Evolutionary conservation across 106 monocot species (phyloP).

Genomic region (Platanthera guangdongensis): DNA sequence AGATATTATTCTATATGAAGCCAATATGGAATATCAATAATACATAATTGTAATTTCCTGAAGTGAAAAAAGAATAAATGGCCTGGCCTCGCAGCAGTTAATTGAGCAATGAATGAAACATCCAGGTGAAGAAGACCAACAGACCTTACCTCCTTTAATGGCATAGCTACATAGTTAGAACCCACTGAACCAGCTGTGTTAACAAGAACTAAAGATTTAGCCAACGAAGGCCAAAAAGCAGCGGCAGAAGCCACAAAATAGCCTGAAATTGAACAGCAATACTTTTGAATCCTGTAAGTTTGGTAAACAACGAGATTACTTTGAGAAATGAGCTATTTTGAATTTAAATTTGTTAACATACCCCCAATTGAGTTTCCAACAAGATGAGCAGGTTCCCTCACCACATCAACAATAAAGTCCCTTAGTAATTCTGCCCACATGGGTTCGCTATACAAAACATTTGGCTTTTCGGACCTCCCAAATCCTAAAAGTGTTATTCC

Average conservation of each 20-base stretch:
- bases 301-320: background rate
- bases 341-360: slow-evolving; percentile 13
- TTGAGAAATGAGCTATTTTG: background rate
- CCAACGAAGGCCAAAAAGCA: slow-evolving; percentile 73
- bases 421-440: slow-evolving; percentile 89
- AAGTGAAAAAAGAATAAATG: background rate
- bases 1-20: no score
- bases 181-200: slow-evolving; percentile 81
- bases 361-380: slow-evolving; percentile 98
- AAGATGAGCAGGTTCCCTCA: slow-evolving; percentile 78
- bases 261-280: slow-evolving; percentile 35
- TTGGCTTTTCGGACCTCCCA: slow-evolving; percentile 95
- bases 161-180: slow-evolving; percentile 39
- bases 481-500: slow-evolving; percentile 91
- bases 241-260: slow-evolving; percentile 60
- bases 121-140: background rate
- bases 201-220: slow-evolving; percentile 59
- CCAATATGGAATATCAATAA: no score
- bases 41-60: no score
- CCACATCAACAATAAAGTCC: slow-evolving; percentile 87
- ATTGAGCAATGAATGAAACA: background rate
- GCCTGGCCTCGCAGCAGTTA: background rate
- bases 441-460: slow-evolving; percentile 61
- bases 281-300: background rate
- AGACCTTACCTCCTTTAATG: slow-evolving; percentile 40